Evolutionary conservation across 345 rosid genomes (phyloP), one percentile per base, ranked within the genome.

Genomic region (Jatropha curcas): DNA sequence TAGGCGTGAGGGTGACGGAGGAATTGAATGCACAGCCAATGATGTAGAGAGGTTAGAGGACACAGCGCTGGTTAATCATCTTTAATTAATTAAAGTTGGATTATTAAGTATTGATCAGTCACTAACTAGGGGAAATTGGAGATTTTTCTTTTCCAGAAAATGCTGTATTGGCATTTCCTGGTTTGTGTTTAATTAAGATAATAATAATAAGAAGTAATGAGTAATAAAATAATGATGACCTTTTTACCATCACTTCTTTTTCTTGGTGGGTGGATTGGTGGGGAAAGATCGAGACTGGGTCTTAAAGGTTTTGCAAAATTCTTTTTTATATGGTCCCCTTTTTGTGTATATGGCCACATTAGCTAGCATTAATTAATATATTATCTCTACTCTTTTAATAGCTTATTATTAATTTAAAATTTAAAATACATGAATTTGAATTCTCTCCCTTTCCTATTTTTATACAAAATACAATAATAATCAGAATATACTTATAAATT

Each of bases 1-100:
- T 55, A 55, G 71, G 71, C 53, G 58, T 51, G 76, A 73, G 70
- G 53, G 61, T 60, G 81, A 77, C 25, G 64, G 64, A 14, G 35
- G 75, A 68, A n/a, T n/a, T n/a, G n/a, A n/a, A 34, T 37, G 65
- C 74, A 65, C 52, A 27, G 17, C 35, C 31, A 63, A 68, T 65
- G 77, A 69, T 72, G 74, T 28, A 14, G 34, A 48, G 43, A 16
- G 56, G 30, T 13, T 30, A 22, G 67, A 71, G 61, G 74, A 71
- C 76, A 66, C 1, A 65, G 31, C 64, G 58, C 30, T 43, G 43
- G 58, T 34, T 53, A 0, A 5, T 11, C 19, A 1, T 30, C 7
- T 1, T 53, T 10, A n/a, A 4, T 34, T 35, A 52, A 2, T n/a
- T 12, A 0, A 11, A 28, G 33, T 2, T 34, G 14, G 8, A 37